Percentiles rank a stretch among this genome's conserved stretches.
Evolutionary conservation across 805 yeast species (phyloP).

Genomic region (Metschnikowia corniflorae): DNA sequence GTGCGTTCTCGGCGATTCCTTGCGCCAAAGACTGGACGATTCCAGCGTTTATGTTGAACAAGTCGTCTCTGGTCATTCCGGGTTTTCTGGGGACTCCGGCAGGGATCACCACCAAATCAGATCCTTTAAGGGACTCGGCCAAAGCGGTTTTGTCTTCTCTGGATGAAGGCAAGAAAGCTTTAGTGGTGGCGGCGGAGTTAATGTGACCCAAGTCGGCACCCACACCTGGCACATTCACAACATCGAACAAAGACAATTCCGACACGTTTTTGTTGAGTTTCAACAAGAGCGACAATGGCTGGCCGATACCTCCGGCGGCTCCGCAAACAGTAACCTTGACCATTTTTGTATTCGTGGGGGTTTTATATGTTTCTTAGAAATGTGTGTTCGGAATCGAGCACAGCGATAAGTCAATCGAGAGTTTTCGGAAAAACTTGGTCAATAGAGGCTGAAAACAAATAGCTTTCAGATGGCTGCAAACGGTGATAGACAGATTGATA

Average conservation of each 20-base stretch:
- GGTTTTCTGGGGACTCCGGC: conserved; percentile 95
- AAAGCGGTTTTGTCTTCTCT: conserved; percentile 46
- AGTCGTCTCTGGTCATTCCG: conserved; percentile 90
- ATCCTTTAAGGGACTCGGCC: conserved; percentile 41
- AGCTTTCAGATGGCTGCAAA: too few relatives aligned
- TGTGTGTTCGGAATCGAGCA: too few relatives aligned
- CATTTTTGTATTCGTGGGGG: conserved; percentile 26
- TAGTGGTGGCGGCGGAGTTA: conserved; percentile 59
- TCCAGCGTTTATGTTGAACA: conserved; percentile 78
- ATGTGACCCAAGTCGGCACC: conserved; percentile 87
- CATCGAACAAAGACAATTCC: conserved; percentile 77
- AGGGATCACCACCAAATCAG: conserved; percentile 57
- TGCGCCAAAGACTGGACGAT: conserved; percentile 72
- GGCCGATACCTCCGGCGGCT: conserved; percentile 95
- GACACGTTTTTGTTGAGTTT: conserved; percentile 63
- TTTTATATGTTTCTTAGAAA: too few relatives aligned
- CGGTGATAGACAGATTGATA: too few relatives aligned
- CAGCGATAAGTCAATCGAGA: too few relatives aligned
- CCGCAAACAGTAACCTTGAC: conserved; percentile 82
- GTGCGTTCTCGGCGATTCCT: conserved; percentile 69
- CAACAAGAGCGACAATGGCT: conserved; percentile 78
- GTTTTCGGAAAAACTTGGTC: too few relatives aligned
- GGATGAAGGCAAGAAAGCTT: conserved; percentile 58
- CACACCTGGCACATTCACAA: conserved; percentile 81
- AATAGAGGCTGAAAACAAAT: too few relatives aligned